These are phyloP conservation scores for Halophytophthora batemanensis DNA, from an alignment of 352 stramenopile genomes.

Conservation along the genomic window DNA sequence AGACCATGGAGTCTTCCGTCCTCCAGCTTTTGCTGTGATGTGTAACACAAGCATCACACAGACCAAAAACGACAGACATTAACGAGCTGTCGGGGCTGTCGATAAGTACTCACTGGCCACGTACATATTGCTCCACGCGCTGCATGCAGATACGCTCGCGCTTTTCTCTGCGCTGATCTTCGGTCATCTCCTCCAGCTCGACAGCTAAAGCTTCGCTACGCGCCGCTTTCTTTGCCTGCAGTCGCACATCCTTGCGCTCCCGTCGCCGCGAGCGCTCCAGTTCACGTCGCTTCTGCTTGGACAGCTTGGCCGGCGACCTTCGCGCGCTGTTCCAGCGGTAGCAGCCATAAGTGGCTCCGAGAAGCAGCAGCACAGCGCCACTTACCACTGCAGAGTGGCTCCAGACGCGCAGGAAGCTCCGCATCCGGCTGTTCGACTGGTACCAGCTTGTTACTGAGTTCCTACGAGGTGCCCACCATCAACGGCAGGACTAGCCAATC, in stretches of 20 bases:
- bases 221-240: constrained; percentile 23
- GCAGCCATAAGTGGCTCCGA: too few relatives aligned
- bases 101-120: constrained; percentile 6
- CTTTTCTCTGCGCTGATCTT: constrained; percentile 43
- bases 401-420: too few relatives aligned
- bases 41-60: too few relatives aligned
- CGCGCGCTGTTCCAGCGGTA: too few relatives aligned
- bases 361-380: too few relatives aligned
- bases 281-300: constrained; percentile 16
- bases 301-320: too few relatives aligned
- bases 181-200: constrained; percentile 25
- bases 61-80: neutral
- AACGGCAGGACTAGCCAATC: too few relatives aligned
- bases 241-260: constrained; percentile 28
- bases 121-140: constrained; percentile 73
- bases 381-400: too few relatives aligned
- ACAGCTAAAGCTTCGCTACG: constrained; percentile 5
- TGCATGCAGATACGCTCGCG: constrained; percentile 66
- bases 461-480: too few relatives aligned
- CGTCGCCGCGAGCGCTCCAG: constrained; percentile 23
- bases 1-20: constrained; percentile 32
- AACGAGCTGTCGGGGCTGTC: neutral
- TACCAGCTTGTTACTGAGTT: too few relatives aligned
- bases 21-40: constrained; percentile 70
- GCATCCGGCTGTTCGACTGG: too few relatives aligned